phyloP scores from a whole-genome alignment of 2,329 filamentous ascomycete genomes.

The Penicillium palitans region DNA sequence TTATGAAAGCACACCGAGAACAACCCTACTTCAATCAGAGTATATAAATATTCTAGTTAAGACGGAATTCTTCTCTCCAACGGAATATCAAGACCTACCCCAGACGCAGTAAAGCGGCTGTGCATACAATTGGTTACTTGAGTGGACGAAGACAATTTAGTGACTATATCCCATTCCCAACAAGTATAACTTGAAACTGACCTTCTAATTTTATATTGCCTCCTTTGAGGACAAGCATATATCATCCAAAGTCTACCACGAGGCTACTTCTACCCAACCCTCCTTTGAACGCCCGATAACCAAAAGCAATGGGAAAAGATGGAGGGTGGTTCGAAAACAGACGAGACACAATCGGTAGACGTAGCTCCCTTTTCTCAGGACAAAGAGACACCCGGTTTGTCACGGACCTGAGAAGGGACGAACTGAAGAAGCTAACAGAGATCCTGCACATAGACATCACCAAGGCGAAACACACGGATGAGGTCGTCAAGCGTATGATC shows the following conservation, averaged over 20 bases:
- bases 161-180: not conserved
- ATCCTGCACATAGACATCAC: slow-evolving; percentile 26
- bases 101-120: not conserved
- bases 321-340: not conserved
- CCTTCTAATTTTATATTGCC: not conserved
- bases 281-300: not conserved
- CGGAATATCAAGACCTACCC: not conserved
- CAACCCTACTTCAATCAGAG: not conserved
- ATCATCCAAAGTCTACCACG: not conserved
- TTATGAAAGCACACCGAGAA: not conserved
- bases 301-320: not conserved
- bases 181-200: not conserved
- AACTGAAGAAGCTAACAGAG: slow-evolving; percentile 26
- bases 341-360: not conserved
- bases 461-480: slow-evolving; percentile 2
- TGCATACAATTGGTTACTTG: not conserved
- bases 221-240: not conserved
- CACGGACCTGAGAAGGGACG: slow-evolving; percentile 20
- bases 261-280: not conserved
- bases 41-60: not conserved
- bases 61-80: not conserved
- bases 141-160: not conserved
- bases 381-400: slow-evolving; percentile 21
- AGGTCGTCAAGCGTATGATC: slow-evolving; percentile 16
- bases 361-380: not conserved